Conservation (phyloP, 1,284 basidiomycete genomes). For the Agroathelia rolfsii region DNA sequence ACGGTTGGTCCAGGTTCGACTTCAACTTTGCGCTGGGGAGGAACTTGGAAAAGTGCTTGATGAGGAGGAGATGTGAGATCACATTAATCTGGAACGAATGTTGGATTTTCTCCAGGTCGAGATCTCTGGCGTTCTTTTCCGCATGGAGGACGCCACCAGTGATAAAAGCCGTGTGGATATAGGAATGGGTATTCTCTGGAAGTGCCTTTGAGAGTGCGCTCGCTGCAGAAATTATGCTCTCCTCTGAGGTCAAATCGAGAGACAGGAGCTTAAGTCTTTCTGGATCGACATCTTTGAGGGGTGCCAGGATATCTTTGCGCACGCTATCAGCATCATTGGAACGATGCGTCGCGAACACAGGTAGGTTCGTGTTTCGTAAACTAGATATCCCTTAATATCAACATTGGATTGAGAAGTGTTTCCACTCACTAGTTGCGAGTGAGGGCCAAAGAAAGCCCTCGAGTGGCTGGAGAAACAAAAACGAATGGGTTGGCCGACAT, state of each 20-base stretch:
- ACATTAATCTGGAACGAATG: constrained; percentile 48
- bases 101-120: constrained; percentile 33
- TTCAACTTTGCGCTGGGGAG: constrained; percentile 26
- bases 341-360: constrained; percentile 47
- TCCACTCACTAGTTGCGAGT: constrained; percentile 48
- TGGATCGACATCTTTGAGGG: constrained; percentile 32
- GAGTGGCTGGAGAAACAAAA: constrained; percentile 36
- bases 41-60: constrained; percentile 54
- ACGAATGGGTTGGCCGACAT: constrained; percentile 26
- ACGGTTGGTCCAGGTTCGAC: constrained; percentile 17
- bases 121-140: constrained; percentile 45
- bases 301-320: constrained; percentile 31
- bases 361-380: constrained; percentile 37
- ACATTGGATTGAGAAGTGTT: no score
- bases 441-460: constrained; percentile 46
- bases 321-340: constrained; percentile 26
- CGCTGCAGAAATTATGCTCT: constrained; percentile 39
- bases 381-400: no score
- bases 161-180: constrained; percentile 46
- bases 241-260: constrained; percentile 42
- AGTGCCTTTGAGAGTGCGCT: constrained; percentile 28
- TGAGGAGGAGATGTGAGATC: constrained; percentile 49
- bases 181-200: constrained; percentile 22
- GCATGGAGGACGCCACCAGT: constrained; percentile 46
- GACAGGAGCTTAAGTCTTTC: constrained; percentile 36